Evolutionary conservation across 2,329 filamentous ascomycete species (phyloP), one percentile per base, ranked within the genome.

Genomic region (Macrophomina tecta): DNA sequence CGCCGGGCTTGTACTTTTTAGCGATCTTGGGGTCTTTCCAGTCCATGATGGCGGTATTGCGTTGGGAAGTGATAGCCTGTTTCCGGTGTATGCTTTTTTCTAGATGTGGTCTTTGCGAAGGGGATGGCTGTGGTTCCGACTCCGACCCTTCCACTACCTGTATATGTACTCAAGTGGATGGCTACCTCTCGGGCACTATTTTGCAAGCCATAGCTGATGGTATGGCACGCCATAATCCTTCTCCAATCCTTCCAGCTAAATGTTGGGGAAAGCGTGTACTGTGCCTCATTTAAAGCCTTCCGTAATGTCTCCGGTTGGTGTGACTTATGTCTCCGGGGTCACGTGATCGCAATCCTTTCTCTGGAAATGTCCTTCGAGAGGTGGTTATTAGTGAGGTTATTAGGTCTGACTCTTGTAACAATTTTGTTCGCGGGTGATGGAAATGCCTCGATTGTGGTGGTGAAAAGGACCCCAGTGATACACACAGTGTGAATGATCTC

Each of bases 1-100:
- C 78, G 6, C 69, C 75, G 5, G 68, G 65, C 38, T 72, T 71
- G 69, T 78, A 79, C 2, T 68, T 61, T 5, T 61, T 65, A 46
- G 71, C 72, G 53, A 76, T 74, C 9, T 68, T 52, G 6, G 67
- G 66, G 30, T 70, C 53, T 16, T 69, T 52, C 67, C 67, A 68
- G 38, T 66, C 64, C 53, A 66, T 52, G 45, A 12, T 46, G 23
- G 14, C 23, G n/a, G 12, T 45, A 12, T 28, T 12, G 4, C 28
- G 30, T 12, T 28, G 2, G 16, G 46, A 28, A 23, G 23, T 23
- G 23, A 23, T 23, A 23, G 23, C 23, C 2, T 23, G 23, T 23
- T 23, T 23, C 23, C 23, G 3, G 2, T 23, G 23, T 23, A 23
- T 23, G 23, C 18, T 23, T 23, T 23, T 23, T 23, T 23, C 23